These are phyloP conservation scores for Candida coleopterorum DNA, from an alignment of 805 yeast genomes.

Conservation along the genomic window DNA sequence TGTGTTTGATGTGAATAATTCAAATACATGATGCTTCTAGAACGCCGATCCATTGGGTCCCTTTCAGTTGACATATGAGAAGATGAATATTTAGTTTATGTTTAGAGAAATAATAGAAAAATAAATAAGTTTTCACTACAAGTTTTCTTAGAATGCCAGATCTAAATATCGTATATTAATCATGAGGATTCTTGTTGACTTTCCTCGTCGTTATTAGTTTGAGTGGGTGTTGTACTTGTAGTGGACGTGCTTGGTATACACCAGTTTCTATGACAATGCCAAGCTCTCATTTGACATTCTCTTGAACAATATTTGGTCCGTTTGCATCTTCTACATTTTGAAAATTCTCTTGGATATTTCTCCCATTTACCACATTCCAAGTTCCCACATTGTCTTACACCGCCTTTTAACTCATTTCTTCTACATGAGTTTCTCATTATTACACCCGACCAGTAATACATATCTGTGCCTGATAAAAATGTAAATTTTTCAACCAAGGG, in stretches of 20 bases:
- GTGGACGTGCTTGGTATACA: constrained; percentile 51
- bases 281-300: constrained; percentile 85
- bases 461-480: constrained; percentile 62
- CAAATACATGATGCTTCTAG: no score
- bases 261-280: constrained; percentile 95
- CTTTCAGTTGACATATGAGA: no score
- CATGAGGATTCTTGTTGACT: constrained; percentile 7
- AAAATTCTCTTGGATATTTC: constrained; percentile 81
- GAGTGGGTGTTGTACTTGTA: constrained; percentile 11
- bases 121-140: no score
- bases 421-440: constrained; percentile 95
- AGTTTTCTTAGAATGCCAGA: no score
- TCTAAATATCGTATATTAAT: constrained; percentile 1
- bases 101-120: no score
- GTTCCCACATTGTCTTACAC: constrained; percentile 92
- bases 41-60: no score
- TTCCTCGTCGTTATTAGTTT: constrained; percentile 5
- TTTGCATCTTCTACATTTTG: constrained; percentile 91
- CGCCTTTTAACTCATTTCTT: constrained; percentile 80
- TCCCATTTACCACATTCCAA: constrained; percentile 96
- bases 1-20: no score
- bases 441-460: constrained; percentile 97
- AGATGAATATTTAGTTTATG: no score
- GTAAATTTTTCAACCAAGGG: constrained; percentile 93
- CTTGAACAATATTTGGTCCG: constrained; percentile 92